Conservation (phyloP, 208 protist species). For the Porcisia hertigi region DNA sequence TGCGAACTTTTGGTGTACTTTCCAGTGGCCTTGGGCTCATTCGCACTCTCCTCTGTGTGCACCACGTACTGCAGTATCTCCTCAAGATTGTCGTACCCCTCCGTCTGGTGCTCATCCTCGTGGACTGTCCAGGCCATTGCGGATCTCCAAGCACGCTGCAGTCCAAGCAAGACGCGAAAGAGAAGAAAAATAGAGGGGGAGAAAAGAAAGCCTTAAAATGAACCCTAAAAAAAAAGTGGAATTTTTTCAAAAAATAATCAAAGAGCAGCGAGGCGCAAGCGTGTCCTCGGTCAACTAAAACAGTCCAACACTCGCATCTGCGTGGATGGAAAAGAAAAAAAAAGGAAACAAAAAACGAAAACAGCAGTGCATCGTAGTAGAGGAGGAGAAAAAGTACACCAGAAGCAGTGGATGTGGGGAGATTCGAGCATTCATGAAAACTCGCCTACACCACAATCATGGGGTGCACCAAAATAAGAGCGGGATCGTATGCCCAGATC, state of each 20-base stretch:
- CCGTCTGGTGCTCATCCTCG: conserved; percentile 75
- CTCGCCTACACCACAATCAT: neutral
- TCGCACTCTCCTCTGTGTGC: conserved; percentile 37
- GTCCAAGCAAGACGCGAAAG: neutral
- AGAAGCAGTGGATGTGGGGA: neutral
- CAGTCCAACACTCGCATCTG: neutral
- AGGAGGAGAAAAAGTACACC: conserved; percentile 14
- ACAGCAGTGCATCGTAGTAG: neutral
- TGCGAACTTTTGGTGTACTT: conserved; percentile 85
- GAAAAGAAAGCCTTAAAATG: neutral
- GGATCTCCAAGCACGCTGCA: neutral
- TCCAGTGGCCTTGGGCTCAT: conserved; percentile 29
- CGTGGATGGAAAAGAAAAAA: neutral
- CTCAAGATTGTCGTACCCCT: conserved; percentile 48
- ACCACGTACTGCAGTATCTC: conserved; percentile 49
- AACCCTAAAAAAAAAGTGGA: neutral
- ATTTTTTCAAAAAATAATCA: neutral
- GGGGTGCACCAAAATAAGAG: neutral
- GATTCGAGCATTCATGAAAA: neutral
- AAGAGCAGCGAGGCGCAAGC: conserved; percentile 1
- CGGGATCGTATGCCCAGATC: neutral
- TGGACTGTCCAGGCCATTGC: conserved; percentile 81
- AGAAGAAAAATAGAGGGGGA: neutral
- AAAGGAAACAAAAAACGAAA: neutral
- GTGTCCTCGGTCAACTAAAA: conserved; percentile 3